phyloP scores from a whole-genome alignment of 345 rosid species.

The Physaria fendleri region DNA sequence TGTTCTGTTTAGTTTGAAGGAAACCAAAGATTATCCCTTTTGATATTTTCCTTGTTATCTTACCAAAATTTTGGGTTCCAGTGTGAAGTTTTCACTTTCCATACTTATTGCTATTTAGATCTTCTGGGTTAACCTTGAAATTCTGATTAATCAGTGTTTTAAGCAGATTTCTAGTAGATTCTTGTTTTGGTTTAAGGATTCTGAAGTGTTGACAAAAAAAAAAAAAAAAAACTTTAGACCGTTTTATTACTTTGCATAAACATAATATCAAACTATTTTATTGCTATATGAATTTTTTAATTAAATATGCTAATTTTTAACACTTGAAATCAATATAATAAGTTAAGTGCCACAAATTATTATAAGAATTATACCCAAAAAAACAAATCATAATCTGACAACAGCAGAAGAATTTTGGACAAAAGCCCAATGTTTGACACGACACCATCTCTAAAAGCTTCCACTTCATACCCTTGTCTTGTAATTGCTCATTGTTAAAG shows the following conservation, averaged over 20 bases:
- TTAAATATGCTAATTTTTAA: too few relatives aligned
- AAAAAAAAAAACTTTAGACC: too few relatives aligned
- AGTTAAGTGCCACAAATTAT: too few relatives aligned
- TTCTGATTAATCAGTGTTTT: not conserved
- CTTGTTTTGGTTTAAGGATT: not conserved
- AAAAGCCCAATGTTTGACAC: constrained; percentile 23
- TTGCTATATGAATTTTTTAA: too few relatives aligned
- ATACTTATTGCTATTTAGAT: constrained; percentile 2
- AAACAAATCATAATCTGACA: constrained; percentile 21
- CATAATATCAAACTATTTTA: too few relatives aligned
- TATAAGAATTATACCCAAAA: not conserved
- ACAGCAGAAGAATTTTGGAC: constrained; percentile 16
- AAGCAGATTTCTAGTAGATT: not conserved
- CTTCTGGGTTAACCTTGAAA: not conserved
- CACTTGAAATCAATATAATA: too few relatives aligned
- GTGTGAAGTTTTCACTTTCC: not conserved
- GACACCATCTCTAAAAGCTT: constrained; percentile 17
- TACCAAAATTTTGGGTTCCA: not conserved
- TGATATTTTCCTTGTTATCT: not conserved
- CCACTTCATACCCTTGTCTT: constrained; percentile 24
- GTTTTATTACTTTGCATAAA: too few relatives aligned
- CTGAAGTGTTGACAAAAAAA: too few relatives aligned
- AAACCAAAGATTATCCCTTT: not conserved
- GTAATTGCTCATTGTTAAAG: constrained; percentile 21
- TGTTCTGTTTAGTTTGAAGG: not conserved